phyloP scores from a whole-genome alignment of 2,329 filamentous ascomycete genomes.

The Scortechinia acanthostroma region DNA sequence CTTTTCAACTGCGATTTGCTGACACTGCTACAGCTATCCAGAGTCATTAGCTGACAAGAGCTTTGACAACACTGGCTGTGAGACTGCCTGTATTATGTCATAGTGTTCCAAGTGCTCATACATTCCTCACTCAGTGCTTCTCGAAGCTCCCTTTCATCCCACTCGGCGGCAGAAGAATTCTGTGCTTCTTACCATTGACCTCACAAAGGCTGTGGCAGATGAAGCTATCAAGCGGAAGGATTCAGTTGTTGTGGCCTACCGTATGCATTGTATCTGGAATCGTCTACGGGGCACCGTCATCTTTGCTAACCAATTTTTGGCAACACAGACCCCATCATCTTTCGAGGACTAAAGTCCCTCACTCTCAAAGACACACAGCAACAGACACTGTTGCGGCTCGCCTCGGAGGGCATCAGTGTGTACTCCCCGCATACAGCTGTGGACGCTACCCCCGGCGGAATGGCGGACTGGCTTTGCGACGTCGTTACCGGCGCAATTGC shows the following conservation, averaged over 20 bases:
- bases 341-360: constrained; percentile 63
- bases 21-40: constrained; percentile 55
- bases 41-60: constrained; percentile 64
- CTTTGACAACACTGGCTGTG: constrained; percentile 69
- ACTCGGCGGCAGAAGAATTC: constrained; percentile 51
- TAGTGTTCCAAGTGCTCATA: constrained; percentile 6
- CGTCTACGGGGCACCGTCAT: too few relatives aligned
- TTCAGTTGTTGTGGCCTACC: constrained; percentile 64
- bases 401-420: constrained; percentile 67
- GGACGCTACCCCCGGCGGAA: constrained; percentile 59
- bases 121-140: constrained; percentile 48
- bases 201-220: constrained; percentile 66
- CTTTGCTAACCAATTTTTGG: too few relatives aligned
- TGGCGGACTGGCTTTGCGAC: constrained; percentile 70
- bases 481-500: constrained; percentile 44
- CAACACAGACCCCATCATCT: constrained; percentile 63
- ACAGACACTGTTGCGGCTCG: constrained; percentile 56
- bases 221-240: constrained; percentile 62
- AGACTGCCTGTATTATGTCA: background rate
- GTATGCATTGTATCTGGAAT: constrained; percentile 27
- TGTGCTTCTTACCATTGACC: constrained; percentile 63
- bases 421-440: constrained; percentile 71
- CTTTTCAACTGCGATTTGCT: too few relatives aligned
- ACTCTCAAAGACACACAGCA: constrained; percentile 66
- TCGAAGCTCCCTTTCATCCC: constrained; percentile 57